A percentile compares a stretch with the other conserved stretches of the same genome.
Conservation (phyloP, 2,329 filamentous ascomycete species). For the Teratosphaeriaceae sp. region DNA sequence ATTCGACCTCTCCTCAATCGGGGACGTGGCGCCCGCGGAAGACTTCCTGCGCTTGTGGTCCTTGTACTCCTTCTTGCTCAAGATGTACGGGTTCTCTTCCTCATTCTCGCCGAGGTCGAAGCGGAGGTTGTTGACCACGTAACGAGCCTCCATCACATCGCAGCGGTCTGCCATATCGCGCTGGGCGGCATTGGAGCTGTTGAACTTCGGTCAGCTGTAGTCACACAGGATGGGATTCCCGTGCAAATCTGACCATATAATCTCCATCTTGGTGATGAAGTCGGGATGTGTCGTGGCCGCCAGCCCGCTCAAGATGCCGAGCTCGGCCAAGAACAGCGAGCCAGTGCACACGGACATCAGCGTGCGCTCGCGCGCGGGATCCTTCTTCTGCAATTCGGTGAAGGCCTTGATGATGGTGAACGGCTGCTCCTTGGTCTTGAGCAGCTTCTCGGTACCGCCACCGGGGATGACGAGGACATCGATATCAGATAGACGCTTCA, state of each 20-base stretch:
- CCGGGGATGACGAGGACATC: slow-evolving; percentile 75
- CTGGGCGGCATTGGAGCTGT: slow-evolving; percentile 58
- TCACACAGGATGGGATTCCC: too few relatives aligned
- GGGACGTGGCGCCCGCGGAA: slow-evolving; percentile 34
- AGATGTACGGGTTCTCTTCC: slow-evolving; percentile 77
- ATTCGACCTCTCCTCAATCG: slow-evolving; percentile 25
- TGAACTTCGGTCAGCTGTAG: neutral
- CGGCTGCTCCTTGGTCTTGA: slow-evolving; percentile 62
- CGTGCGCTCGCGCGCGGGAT: slow-evolving; percentile 73
- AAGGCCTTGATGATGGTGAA: slow-evolving; percentile 68
- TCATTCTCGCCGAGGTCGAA: slow-evolving; percentile 73
- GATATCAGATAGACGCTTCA: slow-evolving; percentile 65
- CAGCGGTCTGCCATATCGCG: slow-evolving; percentile 68
- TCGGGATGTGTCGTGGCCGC: slow-evolving; percentile 79
- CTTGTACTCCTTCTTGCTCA: slow-evolving; percentile 54
- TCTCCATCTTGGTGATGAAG: slow-evolving; percentile 73
- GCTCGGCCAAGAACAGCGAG: slow-evolving; percentile 67
- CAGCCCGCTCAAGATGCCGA: slow-evolving; percentile 70
- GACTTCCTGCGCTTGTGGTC: slow-evolving; percentile 43
- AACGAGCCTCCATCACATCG: slow-evolving; percentile 76
- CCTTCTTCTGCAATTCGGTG: slow-evolving; percentile 71
- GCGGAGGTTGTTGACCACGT: slow-evolving; percentile 86
- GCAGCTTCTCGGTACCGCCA: slow-evolving; percentile 56
- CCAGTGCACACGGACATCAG: slow-evolving; percentile 75
- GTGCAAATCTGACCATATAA: slow-evolving; percentile 46